These are phyloP conservation scores for Phaffia rhodozyma DNA, from an alignment of 1,284 basidiomycete genomes.

Conservation along the genomic window DNA sequence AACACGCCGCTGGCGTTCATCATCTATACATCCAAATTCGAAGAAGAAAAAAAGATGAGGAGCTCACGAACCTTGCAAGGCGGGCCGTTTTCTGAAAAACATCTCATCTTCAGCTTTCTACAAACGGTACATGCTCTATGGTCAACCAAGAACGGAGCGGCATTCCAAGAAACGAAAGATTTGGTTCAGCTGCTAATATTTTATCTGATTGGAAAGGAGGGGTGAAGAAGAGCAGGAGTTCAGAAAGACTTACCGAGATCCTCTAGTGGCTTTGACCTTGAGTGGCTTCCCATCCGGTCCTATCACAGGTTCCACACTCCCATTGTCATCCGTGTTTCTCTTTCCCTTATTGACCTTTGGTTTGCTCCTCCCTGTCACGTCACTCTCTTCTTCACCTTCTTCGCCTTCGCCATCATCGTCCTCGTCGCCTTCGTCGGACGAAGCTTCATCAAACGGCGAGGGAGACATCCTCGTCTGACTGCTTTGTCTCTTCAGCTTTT, in stretches of 20 bases:
- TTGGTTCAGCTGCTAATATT: constrained; percentile 1
- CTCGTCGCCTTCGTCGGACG: neutral
- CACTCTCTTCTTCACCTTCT: neutral
- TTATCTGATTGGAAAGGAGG: neutral
- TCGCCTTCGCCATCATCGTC: neutral
- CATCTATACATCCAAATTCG: constrained; percentile 42
- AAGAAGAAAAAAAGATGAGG: neutral
- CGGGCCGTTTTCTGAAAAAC: constrained; percentile 81
- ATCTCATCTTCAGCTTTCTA: constrained; percentile 95
- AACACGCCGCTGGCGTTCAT: constrained; percentile 25
- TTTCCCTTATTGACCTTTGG: neutral
- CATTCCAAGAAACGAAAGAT: constrained; percentile 1
- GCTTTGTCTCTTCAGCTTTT: neutral
- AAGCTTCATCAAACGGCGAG: neutral
- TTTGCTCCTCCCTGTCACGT: neutral
- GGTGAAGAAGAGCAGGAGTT: neutral
- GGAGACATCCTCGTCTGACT: neutral
- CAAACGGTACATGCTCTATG: constrained; percentile 82
- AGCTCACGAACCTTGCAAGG: constrained; percentile 56
- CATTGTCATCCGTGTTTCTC: neutral
- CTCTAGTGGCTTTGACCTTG: constrained; percentile 74
- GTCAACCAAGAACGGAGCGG: constrained; percentile 19
- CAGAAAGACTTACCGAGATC: constrained; percentile 52
- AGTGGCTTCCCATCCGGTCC: constrained; percentile 27
- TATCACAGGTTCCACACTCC: neutral